These are phyloP conservation scores for Neofusicoccum cordaticola DNA, from an alignment of 2,329 filamentous ascomycete genomes.

Conservation along the genomic window DNA sequence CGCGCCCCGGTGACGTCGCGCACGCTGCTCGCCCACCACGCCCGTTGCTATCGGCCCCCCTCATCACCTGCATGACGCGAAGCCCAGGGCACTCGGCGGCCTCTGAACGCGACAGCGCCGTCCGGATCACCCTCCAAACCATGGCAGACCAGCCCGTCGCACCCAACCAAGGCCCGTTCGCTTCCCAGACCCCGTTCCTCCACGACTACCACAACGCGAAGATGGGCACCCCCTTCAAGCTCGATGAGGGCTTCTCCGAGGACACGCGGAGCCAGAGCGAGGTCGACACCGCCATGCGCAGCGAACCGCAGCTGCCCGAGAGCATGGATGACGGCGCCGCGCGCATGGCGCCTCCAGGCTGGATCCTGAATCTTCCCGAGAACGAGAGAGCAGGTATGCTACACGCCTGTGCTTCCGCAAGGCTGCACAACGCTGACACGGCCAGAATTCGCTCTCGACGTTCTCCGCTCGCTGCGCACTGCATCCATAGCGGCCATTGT, in stretches of 20 bases:
- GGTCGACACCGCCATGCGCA: constrained; percentile 40
- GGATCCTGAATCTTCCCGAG: constrained; percentile 55
- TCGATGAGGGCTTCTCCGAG: constrained; percentile 87
- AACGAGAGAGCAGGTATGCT: constrained; percentile 54
- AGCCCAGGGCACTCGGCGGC: constrained; percentile 15
- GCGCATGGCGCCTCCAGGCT: constrained; percentile 51
- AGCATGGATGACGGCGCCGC: constrained; percentile 30
- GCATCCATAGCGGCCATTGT: constrained; percentile 78
- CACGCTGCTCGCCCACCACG: neutral
- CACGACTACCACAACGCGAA: constrained; percentile 33
- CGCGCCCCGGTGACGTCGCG: neutral
- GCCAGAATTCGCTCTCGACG: constrained; percentile 74
- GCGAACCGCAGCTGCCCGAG: constrained; percentile 29
- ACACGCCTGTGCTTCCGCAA: neutral
- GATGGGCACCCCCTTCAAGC: constrained; percentile 37
- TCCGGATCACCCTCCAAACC: constrained; percentile 8
- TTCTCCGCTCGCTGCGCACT: constrained; percentile 76
- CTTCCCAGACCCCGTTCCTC: constrained; percentile 30
- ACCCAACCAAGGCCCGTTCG: constrained; percentile 26
- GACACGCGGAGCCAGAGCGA: constrained; percentile 55
- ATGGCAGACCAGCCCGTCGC: constrained; percentile 34
- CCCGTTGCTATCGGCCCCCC: neutral
- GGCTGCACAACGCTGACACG: constrained; percentile 9
- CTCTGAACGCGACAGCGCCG: neutral
- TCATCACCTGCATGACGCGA: neutral